phyloP scores from a whole-genome alignment of 2,329 filamentous ascomycete species.

The Cladosporium sp. region DNA sequence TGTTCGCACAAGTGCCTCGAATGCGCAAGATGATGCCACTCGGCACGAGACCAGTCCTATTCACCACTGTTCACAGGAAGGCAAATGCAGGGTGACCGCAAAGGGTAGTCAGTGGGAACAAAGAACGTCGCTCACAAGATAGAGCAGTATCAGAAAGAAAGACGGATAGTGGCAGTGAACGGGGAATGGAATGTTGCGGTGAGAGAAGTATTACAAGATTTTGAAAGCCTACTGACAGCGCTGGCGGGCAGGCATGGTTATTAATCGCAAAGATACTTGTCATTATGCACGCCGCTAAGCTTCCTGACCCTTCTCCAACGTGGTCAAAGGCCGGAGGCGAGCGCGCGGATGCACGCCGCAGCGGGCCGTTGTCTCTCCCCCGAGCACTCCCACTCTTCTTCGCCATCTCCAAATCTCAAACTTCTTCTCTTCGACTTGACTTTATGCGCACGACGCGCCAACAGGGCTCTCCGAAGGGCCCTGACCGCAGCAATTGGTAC shows the following conservation, averaged over 20 bases:
- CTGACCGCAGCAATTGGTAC: slow-evolving; percentile 12
- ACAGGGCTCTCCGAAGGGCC: neutral
- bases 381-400: too few species aligned
- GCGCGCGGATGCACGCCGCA: neutral
- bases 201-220: neutral
- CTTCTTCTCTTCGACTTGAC: neutral
- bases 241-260: slow-evolving; percentile 1
- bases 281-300: slow-evolving; percentile 3
- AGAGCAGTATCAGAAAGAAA: neutral
- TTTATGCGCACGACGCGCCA: slow-evolving; percentile 1
- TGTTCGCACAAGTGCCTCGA: neutral
- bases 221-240: neutral
- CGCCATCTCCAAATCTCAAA: neutral
- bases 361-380: too few species aligned
- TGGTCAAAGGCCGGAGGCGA: neutral
- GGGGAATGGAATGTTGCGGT: neutral
- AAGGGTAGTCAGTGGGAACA: neutral
- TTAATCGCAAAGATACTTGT: slow-evolving; percentile 4
- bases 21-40: neutral
- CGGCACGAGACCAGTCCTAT: neutral
- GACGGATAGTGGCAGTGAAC: neutral
- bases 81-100: neutral
- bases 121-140: neutral
- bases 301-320: neutral
- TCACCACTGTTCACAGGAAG: neutral